phyloP scores from a whole-genome alignment of 768 basidiomycete species.

The Cyclocybe cylindracea region DNA sequence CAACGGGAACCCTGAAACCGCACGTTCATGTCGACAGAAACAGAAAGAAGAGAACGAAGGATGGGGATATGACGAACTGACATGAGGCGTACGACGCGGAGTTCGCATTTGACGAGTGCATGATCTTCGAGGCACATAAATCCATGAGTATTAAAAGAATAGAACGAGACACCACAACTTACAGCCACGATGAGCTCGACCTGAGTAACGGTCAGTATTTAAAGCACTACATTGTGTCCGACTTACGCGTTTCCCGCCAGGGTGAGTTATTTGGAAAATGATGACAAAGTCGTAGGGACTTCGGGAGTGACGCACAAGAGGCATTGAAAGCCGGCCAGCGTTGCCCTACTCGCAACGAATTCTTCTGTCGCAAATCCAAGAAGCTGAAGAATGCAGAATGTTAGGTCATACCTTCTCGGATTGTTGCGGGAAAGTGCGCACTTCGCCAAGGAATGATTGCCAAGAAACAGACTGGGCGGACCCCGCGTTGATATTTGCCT shows the following conservation, averaged over 20 bases:
- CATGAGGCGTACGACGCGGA: conserved; percentile 79
- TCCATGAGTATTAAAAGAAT: too few relatives aligned
- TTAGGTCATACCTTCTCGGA: background rate
- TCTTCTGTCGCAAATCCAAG: conserved; percentile 88
- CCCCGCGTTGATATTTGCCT: background rate
- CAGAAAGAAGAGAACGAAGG: background rate
- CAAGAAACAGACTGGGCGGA: conserved; percentile 62
- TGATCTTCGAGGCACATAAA: conserved; percentile 35
- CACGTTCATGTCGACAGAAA: too few relatives aligned
- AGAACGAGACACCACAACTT: conserved; percentile 33
- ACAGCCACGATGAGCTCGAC: conserved; percentile 81
- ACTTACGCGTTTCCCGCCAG: conserved; percentile 51
- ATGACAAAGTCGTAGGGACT: background rate
- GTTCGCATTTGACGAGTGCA: conserved; percentile 55
- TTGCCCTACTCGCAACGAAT: conserved; percentile 81
- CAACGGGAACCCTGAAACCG: too few relatives aligned
- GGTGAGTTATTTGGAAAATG: conserved; percentile 2
- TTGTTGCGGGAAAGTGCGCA: conserved; percentile 19
- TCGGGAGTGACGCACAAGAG: conserved; percentile 60
- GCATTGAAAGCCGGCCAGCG: conserved; percentile 88
- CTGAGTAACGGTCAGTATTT: conserved; percentile 26
- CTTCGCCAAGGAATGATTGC: conserved; percentile 87
- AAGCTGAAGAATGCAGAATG: conserved; percentile 40
- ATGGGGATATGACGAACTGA: conserved; percentile 37
- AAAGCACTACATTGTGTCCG: background rate